Conservation (phyloP, 495 filamentous ascomycete species). For the Hypoxylon crocopeplum region DNA sequence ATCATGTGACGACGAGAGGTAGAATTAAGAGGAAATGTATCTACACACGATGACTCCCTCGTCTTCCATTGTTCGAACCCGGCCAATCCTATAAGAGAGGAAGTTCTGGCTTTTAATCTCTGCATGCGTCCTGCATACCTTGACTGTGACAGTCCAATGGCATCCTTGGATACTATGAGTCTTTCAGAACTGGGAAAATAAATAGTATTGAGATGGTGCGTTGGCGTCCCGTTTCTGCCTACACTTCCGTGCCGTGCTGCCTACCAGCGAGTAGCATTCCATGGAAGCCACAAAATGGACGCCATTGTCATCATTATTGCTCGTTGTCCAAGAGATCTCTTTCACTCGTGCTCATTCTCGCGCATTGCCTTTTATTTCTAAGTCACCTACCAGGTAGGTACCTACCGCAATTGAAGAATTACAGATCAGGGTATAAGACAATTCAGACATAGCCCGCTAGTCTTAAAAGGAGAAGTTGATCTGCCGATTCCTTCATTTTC, state of each 20-base stretch:
- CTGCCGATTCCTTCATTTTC: conserved; percentile 16
- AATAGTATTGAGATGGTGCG: conserved; percentile 25
- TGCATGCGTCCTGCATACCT: conserved; percentile 32
- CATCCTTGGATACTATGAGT: conserved; percentile 4
- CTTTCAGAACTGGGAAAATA: conserved; percentile 19
- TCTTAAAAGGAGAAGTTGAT: not conserved
- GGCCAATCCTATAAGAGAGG: conserved; percentile 22
- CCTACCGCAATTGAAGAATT: not conserved
- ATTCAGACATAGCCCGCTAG: conserved; percentile 19
- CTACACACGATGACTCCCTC: conserved; percentile 21
- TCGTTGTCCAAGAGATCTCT: conserved; percentile 15
- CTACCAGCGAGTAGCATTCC: conserved; percentile 29
- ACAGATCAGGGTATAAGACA: conserved; percentile 15
- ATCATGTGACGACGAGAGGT: not conserved
- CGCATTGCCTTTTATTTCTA: conserved; percentile 15
- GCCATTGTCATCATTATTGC: conserved; percentile 28
- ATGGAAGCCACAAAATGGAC: conserved; percentile 12
- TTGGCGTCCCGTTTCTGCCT: conserved; percentile 31
- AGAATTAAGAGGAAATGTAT: too few relatives aligned
- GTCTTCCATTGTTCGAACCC: conserved; percentile 3
- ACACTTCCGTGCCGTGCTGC: conserved; percentile 22
- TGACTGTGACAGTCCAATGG: conserved; percentile 23
- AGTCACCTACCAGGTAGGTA: not conserved
- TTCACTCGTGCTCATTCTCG: not conserved
- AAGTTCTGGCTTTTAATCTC: conserved; percentile 5